Base-by-base conservation (phyloP, 768 basidiomycete genomes). In the Macrolepiota dolichaula region DNA sequence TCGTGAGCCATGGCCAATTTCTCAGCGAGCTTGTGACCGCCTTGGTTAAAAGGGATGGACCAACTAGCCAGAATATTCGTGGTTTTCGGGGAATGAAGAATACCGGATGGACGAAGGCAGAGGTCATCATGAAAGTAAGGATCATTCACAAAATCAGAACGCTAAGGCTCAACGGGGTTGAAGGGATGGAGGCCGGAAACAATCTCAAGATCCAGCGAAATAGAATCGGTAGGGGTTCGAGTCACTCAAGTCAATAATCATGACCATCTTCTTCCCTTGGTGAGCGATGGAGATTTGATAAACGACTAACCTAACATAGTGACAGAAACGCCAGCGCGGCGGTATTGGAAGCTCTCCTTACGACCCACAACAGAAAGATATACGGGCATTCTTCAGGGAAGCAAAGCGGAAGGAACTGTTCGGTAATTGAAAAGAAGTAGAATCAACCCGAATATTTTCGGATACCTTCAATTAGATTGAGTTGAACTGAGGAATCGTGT, bases 1-100 rank as follows among this genome's bases (percentile, higher is more conserved):
- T 92, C 40, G 85, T 91, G 51, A 91, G 90, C 72, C 91, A 94
- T 70, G 89, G 92, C 0, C 65, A 90, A 22, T 86, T 85, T 70
- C 87, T 92, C 49, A 75, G 73, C 27, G 85, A 88, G 71, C 71
- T 88, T 13, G 68, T 90, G 3, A 74, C 76, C 24, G 79, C 80
- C 27, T 69, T 91, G 47, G 64, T 84, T 59, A 77, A 71, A 64
- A 58, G 71, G 22, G 27, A 62, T 64, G 70, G 76, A 42, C 7
- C 2, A 22, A 24, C 17, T 13, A 24, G n/a, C 37, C 5, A 4
- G n/a, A 32, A 1, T 17, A 35, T 49, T 19, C 51, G 42, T 29
- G 59, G 46, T 19, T 80, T 81, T 61, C 73, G 73, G 57, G 85
- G 86, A 22, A 75, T 91, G 66, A 66, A 71, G 63, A 92, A 92